Conservation (phyloP, 768 basidiomycete species). For the Sporobolomyces pararoseus region DNA sequence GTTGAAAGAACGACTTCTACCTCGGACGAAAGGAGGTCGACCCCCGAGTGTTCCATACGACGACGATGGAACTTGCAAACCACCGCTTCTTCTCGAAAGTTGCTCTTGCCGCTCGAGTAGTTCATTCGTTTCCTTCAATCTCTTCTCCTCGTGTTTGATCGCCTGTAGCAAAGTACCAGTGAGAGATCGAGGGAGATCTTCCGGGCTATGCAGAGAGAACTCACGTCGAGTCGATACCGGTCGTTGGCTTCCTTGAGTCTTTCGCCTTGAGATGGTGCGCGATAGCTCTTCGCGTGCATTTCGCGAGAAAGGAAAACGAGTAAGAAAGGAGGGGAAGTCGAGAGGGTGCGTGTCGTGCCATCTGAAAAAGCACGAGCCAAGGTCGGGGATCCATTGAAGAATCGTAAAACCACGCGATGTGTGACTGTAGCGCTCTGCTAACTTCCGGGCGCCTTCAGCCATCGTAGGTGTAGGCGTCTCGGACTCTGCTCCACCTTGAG, state of each 20-base stretch:
- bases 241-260: slow-evolving; percentile 1
- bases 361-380: slow-evolving; percentile 58
- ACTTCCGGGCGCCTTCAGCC: too few relatives aligned
- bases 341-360: too few relatives aligned
- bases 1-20: neutral
- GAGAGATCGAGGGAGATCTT: too few relatives aligned
- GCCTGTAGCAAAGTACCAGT: neutral
- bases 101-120: neutral
- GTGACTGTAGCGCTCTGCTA: too few relatives aligned
- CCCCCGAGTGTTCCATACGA: neutral
- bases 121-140: slow-evolving; percentile 7
- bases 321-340: neutral
- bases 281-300: slow-evolving; percentile 8
- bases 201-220: too few relatives aligned
- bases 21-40: neutral
- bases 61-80: too few relatives aligned
- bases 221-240: slow-evolving; percentile 6
- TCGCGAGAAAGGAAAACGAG: neutral
- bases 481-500: too few relatives aligned
- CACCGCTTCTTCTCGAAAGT: neutral
- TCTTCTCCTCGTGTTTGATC: slow-evolving; percentile 21
- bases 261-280: slow-evolving; percentile 12
- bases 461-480: too few relatives aligned
- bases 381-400: too few relatives aligned
- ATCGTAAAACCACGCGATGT: too few relatives aligned